Percentiles rank a stretch among this genome's conserved stretches.
Conservation (phyloP, 225 moss, liverwort and hornwort genomes). For the Physcomitrium patens region DNA sequence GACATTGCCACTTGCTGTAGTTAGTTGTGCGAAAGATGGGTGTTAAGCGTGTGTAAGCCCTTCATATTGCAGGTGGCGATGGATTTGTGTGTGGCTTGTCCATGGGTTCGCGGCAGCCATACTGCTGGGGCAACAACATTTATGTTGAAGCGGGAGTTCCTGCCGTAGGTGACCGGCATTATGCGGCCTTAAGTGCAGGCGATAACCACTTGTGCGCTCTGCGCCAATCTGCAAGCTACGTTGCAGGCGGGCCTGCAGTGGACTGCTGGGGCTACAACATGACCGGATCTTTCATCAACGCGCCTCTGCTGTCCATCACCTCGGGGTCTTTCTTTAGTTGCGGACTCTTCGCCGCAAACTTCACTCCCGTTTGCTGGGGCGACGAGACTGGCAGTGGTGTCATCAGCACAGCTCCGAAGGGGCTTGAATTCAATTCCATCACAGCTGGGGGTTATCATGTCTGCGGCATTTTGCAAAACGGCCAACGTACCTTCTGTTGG, state of each 20-base stretch:
- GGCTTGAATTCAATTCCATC: constrained; percentile 56
- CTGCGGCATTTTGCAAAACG: constrained; percentile 55
- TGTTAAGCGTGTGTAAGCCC: not conserved
- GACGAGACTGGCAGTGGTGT: constrained; percentile 70
- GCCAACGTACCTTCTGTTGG: constrained; percentile 58
- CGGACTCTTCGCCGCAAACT: constrained; percentile 64
- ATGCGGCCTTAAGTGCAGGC: constrained; percentile 65
- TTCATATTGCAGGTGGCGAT: constrained; percentile 52
- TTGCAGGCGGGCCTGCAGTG: constrained; percentile 44
- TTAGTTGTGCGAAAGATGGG: not conserved
- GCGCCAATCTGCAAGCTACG: constrained; percentile 43
- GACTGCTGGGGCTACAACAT: constrained; percentile 88
- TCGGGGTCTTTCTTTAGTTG: constrained; percentile 78
- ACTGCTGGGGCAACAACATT: constrained; percentile 83
- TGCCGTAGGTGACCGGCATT: constrained; percentile 53
- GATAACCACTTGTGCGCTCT: constrained; percentile 76
- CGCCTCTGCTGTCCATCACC: constrained; percentile 65
- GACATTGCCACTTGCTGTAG: not conserved
- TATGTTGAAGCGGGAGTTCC: constrained; percentile 80
- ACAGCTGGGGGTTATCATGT: constrained; percentile 74
- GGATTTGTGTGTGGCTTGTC: constrained; percentile 76
- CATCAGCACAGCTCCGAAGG: constrained; percentile 50
- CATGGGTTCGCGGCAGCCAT: constrained; percentile 57
- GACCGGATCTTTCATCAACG: constrained; percentile 56
- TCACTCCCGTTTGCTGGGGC: constrained; percentile 73